Evolutionary conservation across 169 alveolate genomes (phyloP).

Genomic region (Plasmodium relictum): DNA sequence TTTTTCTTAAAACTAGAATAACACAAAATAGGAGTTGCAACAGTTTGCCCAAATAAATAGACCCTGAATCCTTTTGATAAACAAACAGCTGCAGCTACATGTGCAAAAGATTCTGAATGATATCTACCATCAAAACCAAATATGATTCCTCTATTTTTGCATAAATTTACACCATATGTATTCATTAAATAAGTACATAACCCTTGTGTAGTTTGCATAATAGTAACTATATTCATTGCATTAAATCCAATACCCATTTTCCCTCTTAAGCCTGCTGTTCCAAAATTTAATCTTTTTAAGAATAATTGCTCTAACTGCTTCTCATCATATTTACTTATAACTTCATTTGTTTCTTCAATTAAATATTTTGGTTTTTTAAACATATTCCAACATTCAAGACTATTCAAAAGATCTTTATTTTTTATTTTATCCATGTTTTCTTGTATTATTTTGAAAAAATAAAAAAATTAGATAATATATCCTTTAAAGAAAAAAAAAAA

Average conservation of each 20-base stretch:
- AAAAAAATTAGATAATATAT: no score
- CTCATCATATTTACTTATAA: slow-evolving; percentile 28
- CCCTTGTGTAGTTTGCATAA: slow-evolving; percentile 90
- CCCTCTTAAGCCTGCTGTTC: slow-evolving; percentile 89
- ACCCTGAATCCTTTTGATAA: slow-evolving; percentile 84
- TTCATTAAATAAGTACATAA: slow-evolving; percentile 83
- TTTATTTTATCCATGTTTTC: slow-evolving; percentile 13
- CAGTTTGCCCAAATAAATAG: slow-evolving; percentile 80
- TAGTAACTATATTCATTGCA: slow-evolving; percentile 88
- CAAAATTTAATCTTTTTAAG: slow-evolving; percentile 77
- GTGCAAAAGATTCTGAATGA: slow-evolving; percentile 88
- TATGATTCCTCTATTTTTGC: slow-evolving; percentile 85
- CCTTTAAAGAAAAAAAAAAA: no score
- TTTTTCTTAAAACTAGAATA: slow-evolving; percentile 80
- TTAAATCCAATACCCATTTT: slow-evolving; percentile 89
- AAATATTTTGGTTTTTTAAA: slow-evolving; percentile 63
- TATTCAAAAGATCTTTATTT: slow-evolving; percentile 7
- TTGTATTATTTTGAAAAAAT: background rate
- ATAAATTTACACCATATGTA: slow-evolving; percentile 80
- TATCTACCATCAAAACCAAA: slow-evolving; percentile 90
- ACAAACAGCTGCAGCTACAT: slow-evolving; percentile 89
- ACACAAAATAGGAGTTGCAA: slow-evolving; percentile 89
- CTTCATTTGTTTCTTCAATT: slow-evolving; percentile 48
- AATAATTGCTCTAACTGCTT: slow-evolving; percentile 37
- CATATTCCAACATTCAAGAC: slow-evolving; percentile 38